phyloP scores from a whole-genome alignment of 1,284 basidiomycete genomes.

The Tilletia indica region DNA sequence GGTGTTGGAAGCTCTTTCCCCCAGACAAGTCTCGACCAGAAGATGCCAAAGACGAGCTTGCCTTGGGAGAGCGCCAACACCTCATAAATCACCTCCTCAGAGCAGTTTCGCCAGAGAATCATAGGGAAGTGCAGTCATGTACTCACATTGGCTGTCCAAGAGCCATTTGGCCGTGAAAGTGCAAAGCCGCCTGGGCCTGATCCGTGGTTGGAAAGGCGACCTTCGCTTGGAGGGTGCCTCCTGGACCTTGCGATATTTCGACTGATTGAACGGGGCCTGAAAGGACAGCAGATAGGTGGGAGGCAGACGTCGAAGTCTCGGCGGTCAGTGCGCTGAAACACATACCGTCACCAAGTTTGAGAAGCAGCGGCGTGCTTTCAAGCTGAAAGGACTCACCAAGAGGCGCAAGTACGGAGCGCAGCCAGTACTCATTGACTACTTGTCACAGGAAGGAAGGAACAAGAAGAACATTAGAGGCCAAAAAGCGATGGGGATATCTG shows the following conservation, averaged over 20 bases:
- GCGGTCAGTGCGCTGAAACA: constrained; percentile 14
- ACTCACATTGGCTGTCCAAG: constrained; percentile 24
- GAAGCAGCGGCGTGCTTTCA: too few species aligned
- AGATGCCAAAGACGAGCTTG: constrained; percentile 1
- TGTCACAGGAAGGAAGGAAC: not conserved
- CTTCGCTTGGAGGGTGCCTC: not conserved
- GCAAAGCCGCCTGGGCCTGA: constrained; percentile 21
- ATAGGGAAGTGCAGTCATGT: not conserved
- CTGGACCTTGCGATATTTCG: constrained; percentile 15
- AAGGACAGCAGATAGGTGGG: not conserved
- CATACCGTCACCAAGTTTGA: too few species aligned
- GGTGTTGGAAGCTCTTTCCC: not conserved
- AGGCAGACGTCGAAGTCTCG: constrained; percentile 15
- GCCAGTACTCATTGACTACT: constrained; percentile 26
- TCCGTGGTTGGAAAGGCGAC: constrained; percentile 24
- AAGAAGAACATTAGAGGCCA: not conserved
- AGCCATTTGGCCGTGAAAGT: constrained; percentile 24
- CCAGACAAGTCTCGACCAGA: too few species aligned
- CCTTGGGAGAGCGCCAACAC: too few species aligned
- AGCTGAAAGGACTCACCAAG: constrained; percentile 21
- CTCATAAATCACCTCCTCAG: too few species aligned
- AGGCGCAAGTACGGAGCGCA: constrained; percentile 23
- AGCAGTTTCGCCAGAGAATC: too few species aligned
- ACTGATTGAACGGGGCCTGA: not conserved
- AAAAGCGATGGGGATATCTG: not conserved